These are phyloP conservation scores for Phytopythium chamaehyphon DNA, from an alignment of 352 stramenopile genomes.

Conservation along the genomic window DNA sequence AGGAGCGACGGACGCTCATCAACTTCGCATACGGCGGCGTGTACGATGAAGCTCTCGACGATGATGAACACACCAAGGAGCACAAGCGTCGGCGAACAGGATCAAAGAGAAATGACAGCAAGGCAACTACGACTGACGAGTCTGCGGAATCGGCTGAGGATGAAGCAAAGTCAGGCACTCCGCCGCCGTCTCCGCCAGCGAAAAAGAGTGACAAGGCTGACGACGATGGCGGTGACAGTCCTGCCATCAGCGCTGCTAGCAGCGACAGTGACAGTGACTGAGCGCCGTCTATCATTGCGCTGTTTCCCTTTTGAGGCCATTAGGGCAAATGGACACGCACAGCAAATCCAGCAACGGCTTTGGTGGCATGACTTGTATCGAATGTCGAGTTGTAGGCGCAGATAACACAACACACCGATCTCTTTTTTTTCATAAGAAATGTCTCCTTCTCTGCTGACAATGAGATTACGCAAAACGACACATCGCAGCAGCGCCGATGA, in stretches of 20 bases:
- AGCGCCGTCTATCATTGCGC: neutral
- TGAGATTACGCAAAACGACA: conserved; percentile 11
- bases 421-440: no score
- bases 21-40: conserved; percentile 59
- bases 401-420: no score
- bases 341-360: no score
- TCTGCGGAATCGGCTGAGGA: conserved; percentile 24
- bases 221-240: conserved; percentile 44
- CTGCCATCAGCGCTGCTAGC: conserved; percentile 46
- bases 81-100: conserved; percentile 53
- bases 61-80: conserved; percentile 54
- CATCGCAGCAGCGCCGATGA: conserved; percentile 70
- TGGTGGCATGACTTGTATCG: no score
- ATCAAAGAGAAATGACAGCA: conserved; percentile 12
- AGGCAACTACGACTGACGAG: conserved; percentile 3
- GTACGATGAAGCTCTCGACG: conserved; percentile 64
- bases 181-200: conserved; percentile 14
- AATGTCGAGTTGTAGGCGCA: no score
- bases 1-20: conserved; percentile 50
- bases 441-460: neutral
- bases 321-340: no score
- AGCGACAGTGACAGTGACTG: conserved; percentile 73
- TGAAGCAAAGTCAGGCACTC: conserved; percentile 40
- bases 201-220: conserved; percentile 16
- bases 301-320: no score